These are phyloP conservation scores for Barbatosphaeria neglecta DNA, from an alignment of 495 filamentous ascomycete genomes.

Conservation along the genomic window DNA sequence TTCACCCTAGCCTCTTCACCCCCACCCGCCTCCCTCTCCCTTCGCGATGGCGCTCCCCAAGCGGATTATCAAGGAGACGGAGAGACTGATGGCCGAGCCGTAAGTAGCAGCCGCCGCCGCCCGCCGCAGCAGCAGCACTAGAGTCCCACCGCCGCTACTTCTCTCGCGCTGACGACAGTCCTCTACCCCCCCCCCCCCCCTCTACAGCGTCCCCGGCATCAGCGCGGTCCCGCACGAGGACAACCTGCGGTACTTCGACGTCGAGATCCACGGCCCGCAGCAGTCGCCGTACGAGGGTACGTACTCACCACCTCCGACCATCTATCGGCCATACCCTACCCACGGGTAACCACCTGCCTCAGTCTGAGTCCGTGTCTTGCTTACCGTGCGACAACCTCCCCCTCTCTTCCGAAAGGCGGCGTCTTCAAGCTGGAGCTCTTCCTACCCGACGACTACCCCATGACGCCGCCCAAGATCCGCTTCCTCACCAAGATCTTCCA, in stretches of 20 bases:
- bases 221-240: slow-evolving; percentile 97
- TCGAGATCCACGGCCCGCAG: slow-evolving; percentile 88
- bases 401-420: too few species aligned
- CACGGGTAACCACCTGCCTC: background rate
- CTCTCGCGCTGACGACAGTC: slow-evolving; percentile 5
- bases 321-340: background rate
- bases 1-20: too few species aligned
- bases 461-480: slow-evolving; percentile 96
- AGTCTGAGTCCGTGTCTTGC: too few species aligned
- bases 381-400: too few species aligned
- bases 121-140: too few species aligned
- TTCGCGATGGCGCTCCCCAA: slow-evolving; percentile 69
- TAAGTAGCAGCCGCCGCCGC: too few species aligned
- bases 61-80: slow-evolving; percentile 96
- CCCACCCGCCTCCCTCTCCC: too few species aligned
- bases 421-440: slow-evolving; percentile 97
- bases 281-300: slow-evolving; percentile 88
- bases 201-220: slow-evolving; percentile 78
- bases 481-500: slow-evolving; percentile 99
- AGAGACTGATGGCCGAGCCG: slow-evolving; percentile 94
- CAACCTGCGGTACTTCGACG: slow-evolving; percentile 96
- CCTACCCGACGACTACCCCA: slow-evolving; percentile 98
- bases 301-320: slow-evolving; percentile 1
- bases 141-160: too few species aligned
- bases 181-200: too few species aligned